A percentile compares a stretch with the other conserved stretches of the same genome.
Evolutionary conservation across 345 rosid species (phyloP).

Genomic region (Eucalyptus brandiana): DNA sequence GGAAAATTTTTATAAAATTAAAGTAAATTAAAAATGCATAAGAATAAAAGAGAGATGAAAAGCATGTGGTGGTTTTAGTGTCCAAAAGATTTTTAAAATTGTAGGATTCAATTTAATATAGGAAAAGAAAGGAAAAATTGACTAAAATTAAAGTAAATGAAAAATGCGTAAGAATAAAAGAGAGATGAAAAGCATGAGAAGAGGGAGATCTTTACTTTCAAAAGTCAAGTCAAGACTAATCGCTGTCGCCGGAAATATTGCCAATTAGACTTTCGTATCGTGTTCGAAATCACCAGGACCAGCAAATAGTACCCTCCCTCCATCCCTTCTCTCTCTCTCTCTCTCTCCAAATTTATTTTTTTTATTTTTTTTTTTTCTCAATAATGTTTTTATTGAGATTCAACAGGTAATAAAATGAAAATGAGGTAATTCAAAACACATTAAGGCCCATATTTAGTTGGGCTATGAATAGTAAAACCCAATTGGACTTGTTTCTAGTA

Average conservation of each 20-base stretch:
- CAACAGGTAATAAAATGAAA: background rate
- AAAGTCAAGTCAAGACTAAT: no score
- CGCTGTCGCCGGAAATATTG: no score
- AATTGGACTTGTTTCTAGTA: background rate
- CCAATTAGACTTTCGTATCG: no score
- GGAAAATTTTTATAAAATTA: background rate
- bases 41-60: background rate
- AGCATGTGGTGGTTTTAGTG: background rate
- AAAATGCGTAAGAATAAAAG: background rate
- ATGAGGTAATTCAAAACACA: background rate
- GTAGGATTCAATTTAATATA: background rate
- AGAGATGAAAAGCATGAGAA: no score
- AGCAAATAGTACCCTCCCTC: background rate
- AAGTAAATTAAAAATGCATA: background rate
- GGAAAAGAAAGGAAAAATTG: background rate
- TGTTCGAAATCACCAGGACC: no score
- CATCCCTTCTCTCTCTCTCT: background rate
- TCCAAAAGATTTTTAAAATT: background rate
- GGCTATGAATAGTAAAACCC: background rate
- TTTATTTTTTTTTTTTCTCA: accelerated
- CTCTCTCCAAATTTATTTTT: background rate
- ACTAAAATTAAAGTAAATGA: background rate
- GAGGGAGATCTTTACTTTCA: no score
- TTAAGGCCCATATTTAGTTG: background rate
- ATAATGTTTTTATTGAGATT: background rate